Evolutionary conservation across 768 basidiomycete genomes (phyloP).

Genomic region (Bullera alba): DNA sequence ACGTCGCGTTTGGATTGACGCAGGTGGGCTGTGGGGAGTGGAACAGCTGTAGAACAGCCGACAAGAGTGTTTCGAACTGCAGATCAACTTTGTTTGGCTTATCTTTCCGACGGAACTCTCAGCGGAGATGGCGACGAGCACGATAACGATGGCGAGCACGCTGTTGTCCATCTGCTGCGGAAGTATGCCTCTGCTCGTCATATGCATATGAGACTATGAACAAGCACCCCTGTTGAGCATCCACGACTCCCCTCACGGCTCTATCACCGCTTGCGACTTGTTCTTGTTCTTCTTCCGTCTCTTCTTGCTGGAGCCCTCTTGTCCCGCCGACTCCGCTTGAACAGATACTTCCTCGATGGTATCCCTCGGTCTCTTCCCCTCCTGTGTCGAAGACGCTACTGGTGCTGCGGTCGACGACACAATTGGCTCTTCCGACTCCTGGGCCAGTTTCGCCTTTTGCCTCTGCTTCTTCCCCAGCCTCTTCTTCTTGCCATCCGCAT

Average conservation of each 20-base stretch:
- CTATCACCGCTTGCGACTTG: background rate
- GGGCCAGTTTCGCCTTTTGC: slow-evolving; percentile 11
- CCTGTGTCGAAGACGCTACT: background rate
- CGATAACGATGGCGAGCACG: background rate
- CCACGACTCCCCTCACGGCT: background rate
- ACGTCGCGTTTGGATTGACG: too few species aligned
- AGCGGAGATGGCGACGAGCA: slow-evolving; percentile 1
- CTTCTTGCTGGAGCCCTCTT: background rate
- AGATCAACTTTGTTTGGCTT: too few species aligned
- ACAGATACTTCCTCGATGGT: background rate
- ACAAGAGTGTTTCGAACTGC: too few species aligned
- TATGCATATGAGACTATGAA: too few species aligned
- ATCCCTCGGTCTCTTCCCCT: background rate
- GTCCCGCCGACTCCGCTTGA: background rate
- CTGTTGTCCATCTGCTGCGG: too few species aligned
- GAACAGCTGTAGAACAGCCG: too few species aligned
- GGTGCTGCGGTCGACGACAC: background rate
- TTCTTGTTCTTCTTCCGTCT: background rate
- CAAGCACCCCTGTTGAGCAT: too few species aligned
- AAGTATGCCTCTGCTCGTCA: too few species aligned
- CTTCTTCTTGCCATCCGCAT: slow-evolving; percentile 7
- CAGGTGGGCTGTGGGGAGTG: too few species aligned
- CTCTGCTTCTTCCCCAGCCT: slow-evolving; percentile 32
- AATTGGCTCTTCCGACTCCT: background rate
- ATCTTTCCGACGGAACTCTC: too few species aligned